Base-by-base conservation (phyloP, 345 rosid species). In the Adansonia digitata region DNA sequence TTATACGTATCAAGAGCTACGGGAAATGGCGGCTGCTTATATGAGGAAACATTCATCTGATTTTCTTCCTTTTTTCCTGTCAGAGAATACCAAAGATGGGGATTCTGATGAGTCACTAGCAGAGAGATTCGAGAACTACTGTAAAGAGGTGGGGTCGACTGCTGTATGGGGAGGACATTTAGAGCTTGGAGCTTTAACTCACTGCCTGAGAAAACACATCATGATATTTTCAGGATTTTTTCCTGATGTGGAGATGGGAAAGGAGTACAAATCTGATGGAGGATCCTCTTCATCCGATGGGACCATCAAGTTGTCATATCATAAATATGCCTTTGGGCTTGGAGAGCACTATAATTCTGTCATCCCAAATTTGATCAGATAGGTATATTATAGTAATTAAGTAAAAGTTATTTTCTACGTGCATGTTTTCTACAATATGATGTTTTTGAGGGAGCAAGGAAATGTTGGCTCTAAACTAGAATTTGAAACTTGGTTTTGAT, bases 171-270 rank as follows among this genome's bases (percentile, higher is more conserved):
- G 94, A 60, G 94, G 91, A 52, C 91, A 88, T 69, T 72, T 90
- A 13, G 94, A 88, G 81, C 88, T 88, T 12, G 87, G 83, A 63
- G 94, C 94, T 17, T 74, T 88, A 70, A 86, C 86, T 69, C 92
- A 84, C 79, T 85, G 86, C 75, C 85, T 90, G 51, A 76, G 63
- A 72, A 90, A 72, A 70, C 88, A 80, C 67, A 87, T 88, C 71
- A 78, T 78, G 86, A 81, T 90, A 80, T 85, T 65, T 78, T 90
- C 94, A 7, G 92, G 92, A 75, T 88, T 86, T 26, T 85, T 87
- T 67, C 92, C 91, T 26, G 92, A 90, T 69, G 92, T 90, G 72
- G 94, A 88, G 80, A 88, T 88, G 91, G 94, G 92, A 46, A 88
- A 86, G 82, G 92, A 88, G 79, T 87, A 86, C 65, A 82, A 84